Evolutionary conservation across 805 yeast species (phyloP).

Genomic region (Candida xiaguanensis): DNA sequence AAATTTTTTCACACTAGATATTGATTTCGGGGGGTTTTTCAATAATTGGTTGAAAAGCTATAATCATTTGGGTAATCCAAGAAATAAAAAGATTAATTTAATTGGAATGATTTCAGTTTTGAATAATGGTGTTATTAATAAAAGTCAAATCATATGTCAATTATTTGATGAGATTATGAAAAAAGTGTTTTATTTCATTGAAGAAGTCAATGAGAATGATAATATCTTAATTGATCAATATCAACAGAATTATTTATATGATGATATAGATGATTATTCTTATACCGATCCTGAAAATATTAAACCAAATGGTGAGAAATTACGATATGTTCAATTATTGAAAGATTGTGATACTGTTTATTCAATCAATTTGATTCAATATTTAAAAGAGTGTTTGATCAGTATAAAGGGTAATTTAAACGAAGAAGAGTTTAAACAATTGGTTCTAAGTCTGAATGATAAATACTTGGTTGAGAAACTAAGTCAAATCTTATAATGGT

Average conservation of each 20-base stretch:
- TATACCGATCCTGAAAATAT: conserved; percentile 37
- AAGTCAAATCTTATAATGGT: conserved; percentile 4
- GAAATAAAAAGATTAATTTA: conserved; percentile 64
- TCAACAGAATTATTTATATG: conserved; percentile 33
- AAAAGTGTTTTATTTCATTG: conserved; percentile 48
- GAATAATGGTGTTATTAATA: conserved; percentile 26
- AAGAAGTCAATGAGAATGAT: conserved; percentile 64
- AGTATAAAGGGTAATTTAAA: conserved; percentile 22
- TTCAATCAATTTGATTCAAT: conserved; percentile 45
- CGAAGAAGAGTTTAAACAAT: conserved; percentile 26
- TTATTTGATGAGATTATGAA: conserved; percentile 28
- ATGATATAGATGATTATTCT: conserved; percentile 40
- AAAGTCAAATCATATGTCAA: conserved; percentile 16
- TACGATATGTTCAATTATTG: conserved; percentile 30
- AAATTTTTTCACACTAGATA: conserved; percentile 16
- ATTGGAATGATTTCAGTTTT: conserved; percentile 58
- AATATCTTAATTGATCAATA: conserved; percentile 35
- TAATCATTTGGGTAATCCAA: conserved; percentile 64
- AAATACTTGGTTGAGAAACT: conserved; percentile 32
- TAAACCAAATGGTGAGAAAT: conserved; percentile 40
- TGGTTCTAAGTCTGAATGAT: conserved; percentile 32
- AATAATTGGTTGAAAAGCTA: conserved; percentile 38
- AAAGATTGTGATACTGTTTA: conserved; percentile 32
- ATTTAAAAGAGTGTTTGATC: conserved; percentile 30
- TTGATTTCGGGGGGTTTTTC: conserved; percentile 21